Base-by-base conservation (phyloP, 2,329 filamentous ascomycete species). In the Phyllosticta citrichinensis region DNA sequence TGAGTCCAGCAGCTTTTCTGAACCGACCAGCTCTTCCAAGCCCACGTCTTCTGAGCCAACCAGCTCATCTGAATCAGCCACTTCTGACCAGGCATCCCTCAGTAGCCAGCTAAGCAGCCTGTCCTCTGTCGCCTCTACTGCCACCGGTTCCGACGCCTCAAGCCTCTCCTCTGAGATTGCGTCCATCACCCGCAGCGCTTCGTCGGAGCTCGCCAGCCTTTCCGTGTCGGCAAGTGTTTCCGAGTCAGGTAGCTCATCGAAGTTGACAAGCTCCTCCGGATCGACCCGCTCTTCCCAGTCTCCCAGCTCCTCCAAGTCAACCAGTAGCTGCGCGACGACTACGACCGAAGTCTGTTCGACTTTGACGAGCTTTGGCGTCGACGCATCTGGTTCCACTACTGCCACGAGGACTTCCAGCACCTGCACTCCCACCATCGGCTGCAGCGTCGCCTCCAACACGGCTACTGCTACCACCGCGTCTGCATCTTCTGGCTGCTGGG, bases 71-170 rank as follows among this genome's bases (percentile, higher is more conserved):
- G 17, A 5, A 4, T 27, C 25, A 2, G 14, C 40, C 14, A n/a
- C 22, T 2, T 54, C 50, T 12, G 52, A 51, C 11, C 40, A 25
- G 12, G 47, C 56, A 1, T 55, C 56, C 2, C 14, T 59, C 22
- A 33, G 20, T 5, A 51, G 55, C 55, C 12, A 35, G 14, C 17
- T 22, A 19, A 53, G 55, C 56, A 62, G 60, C 60, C 2, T 62
- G 12, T 50, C 51, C 9, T 62, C 60, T 5, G 56, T 27, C 17
- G 2, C 40, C 1, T 47, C 40, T 47, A 17, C 14, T 6, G 61
- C 61, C 40, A 62, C 61, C 20, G 61, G 61, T 19, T 17, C 56
- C 3, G 33, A n/a, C 40, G 56, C 25, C 12, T 56, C 56, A 4
- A 27, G 27, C 35, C 24, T 62, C 14, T 56, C 56, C 2, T 56